Percentiles rank a stretch among this genome's conserved stretches.
These are phyloP conservation scores for Fusarium brachygibbosum DNA, from an alignment of 2,329 filamentous ascomycete species.

Conservation along the genomic window DNA sequence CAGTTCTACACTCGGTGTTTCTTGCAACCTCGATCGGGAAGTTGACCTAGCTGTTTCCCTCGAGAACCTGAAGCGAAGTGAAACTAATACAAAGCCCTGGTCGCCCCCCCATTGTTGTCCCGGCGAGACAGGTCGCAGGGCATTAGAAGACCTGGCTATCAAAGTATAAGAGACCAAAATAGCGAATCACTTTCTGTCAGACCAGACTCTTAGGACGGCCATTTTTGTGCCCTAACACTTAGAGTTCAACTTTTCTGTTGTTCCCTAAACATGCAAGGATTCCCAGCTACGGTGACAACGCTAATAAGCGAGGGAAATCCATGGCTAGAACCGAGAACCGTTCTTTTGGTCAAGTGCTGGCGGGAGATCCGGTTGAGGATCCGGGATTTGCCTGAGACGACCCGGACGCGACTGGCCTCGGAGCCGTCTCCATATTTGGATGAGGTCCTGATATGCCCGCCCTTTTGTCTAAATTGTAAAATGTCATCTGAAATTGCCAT, in stretches of 20 bases:
- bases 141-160: too few species aligned
- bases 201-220: too few species aligned
- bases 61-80: not conserved
- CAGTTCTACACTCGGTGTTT: not conserved
- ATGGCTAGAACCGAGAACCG: not conserved
- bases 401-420: not conserved
- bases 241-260: too few species aligned
- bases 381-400: not conserved
- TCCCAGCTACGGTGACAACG: not conserved
- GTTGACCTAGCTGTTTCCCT: not conserved
- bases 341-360: not conserved
- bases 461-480: not conserved
- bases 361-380: not conserved
- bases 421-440: not conserved
- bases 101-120: not conserved
- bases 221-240: too few species aligned
- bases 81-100: not conserved
- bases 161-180: too few species aligned
- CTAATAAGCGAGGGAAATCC: slow-evolving; percentile 13
- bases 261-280: not conserved
- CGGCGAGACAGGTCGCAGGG: too few species aligned
- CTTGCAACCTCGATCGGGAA: not conserved
- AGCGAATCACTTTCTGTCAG: too few species aligned
- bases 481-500: not conserved
- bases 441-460: too few species aligned